phyloP scores from a whole-genome alignment of 768 basidiomycete species.

The Phlegmacium glaucopus region DNA sequence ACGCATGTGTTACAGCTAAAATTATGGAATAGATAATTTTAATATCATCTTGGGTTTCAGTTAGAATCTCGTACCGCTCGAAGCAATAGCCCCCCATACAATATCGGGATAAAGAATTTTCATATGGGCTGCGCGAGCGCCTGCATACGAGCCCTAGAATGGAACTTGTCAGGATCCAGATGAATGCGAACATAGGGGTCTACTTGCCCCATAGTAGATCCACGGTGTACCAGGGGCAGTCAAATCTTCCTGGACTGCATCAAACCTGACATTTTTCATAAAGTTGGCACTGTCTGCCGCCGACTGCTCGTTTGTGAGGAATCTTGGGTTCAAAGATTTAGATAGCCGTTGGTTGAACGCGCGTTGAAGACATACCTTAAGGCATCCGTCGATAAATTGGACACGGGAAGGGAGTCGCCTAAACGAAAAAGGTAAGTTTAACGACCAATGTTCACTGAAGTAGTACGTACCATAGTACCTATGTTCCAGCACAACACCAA shows the following conservation, averaged over 20 bases:
- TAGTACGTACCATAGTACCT: constrained; percentile 72
- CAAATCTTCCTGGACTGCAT: constrained; percentile 65
- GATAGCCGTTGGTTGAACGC: background rate
- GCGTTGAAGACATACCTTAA: constrained; percentile 48
- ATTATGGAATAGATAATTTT: too few relatives aligned
- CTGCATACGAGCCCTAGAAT: constrained; percentile 80
- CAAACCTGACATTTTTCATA: constrained; percentile 76
- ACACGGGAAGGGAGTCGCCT: constrained; percentile 76
- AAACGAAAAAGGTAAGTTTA: background rate
- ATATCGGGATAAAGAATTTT: constrained; percentile 81
- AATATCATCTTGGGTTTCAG: background rate
- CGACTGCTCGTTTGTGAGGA: constrained; percentile 86
- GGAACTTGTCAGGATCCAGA: background rate
- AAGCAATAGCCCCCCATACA: constrained; percentile 88
- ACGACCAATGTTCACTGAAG: background rate
- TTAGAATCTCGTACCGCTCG: constrained; percentile 54
- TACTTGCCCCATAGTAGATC: constrained; percentile 88
- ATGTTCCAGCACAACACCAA: constrained; percentile 91
- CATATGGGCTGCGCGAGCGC: constrained; percentile 93
- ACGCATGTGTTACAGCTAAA: constrained; percentile 81
- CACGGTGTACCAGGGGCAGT: constrained; percentile 74
- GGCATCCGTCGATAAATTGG: constrained; percentile 77
- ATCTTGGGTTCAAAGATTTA: constrained; percentile 40
- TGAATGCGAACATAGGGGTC: background rate
- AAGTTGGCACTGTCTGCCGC: constrained; percentile 92